Conservation (phyloP, 2,329 filamentous ascomycete species). For the Colletotrichum acutatum region DNA sequence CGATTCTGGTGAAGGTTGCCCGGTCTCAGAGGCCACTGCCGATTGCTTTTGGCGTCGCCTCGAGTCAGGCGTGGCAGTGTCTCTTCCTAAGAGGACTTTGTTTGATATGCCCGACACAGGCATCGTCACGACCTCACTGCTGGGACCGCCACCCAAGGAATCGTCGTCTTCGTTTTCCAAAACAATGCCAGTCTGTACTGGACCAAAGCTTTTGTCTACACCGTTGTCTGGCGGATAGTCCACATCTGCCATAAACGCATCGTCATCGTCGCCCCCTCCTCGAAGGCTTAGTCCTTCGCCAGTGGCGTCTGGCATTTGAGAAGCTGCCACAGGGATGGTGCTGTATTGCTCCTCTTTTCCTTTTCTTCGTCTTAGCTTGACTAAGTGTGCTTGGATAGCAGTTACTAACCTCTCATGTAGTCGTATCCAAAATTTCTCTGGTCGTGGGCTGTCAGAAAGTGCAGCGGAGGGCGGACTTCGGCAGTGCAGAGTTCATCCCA, state of each 20-base stretch:
- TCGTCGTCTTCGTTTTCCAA: background rate
- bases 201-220: background rate
- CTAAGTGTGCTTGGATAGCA: background rate
- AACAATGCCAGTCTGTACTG: background rate
- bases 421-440: conserved; percentile 45
- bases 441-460: conserved; percentile 46
- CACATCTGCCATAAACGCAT: conserved; percentile 7
- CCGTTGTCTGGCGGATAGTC: background rate
- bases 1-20: background rate
- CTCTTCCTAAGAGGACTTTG: background rate
- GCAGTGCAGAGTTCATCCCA: conserved; percentile 37
- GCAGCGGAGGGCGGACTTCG: conserved; percentile 42
- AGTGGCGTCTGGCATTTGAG: conserved; percentile 1
- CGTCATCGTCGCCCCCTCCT: conserved; percentile 15
- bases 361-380: background rate
- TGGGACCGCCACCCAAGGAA: background rate
- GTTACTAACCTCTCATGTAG: conserved; percentile 20
- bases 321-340: conserved; percentile 25
- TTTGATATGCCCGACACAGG: background rate
- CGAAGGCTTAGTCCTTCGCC: conserved; percentile 13
- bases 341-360: conserved; percentile 35
- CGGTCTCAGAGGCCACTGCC: background rate
- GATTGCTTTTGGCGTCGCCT: background rate
- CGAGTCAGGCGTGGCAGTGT: background rate
- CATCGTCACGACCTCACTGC: background rate